phyloP scores from a whole-genome alignment of 192 early-diverging fungal species.

The Podila verticillata region DNA sequence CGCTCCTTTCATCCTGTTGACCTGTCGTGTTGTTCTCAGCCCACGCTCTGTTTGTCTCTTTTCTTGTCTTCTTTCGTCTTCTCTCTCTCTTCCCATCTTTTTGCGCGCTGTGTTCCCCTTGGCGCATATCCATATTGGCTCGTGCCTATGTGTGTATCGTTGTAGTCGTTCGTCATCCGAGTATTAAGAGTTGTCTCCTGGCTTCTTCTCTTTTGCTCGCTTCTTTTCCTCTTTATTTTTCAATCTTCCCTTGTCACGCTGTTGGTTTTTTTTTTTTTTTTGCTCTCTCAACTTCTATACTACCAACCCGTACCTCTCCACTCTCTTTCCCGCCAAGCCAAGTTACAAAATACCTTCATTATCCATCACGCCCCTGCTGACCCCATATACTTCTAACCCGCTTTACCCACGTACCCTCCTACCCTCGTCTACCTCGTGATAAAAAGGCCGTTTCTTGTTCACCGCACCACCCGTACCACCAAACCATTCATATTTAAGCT shows the following conservation, averaged over 20 bases:
- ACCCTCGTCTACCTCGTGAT: too few species aligned
- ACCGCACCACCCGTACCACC: too few species aligned
- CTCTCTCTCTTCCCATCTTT: too few species aligned
- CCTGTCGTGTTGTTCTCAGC: not conserved
- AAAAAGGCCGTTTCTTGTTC: too few species aligned
- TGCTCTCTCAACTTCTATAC: not conserved
- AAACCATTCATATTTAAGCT: too few species aligned
- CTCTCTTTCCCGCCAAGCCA: not conserved
- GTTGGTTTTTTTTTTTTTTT: conserved; percentile 1
- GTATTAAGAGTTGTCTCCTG: too few species aligned
- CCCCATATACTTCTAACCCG: not conserved
- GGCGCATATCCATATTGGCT: too few species aligned
- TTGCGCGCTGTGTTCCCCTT: too few species aligned
- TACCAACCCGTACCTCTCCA: not conserved
- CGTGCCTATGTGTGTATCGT: too few species aligned
- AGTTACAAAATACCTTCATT: not conserved
- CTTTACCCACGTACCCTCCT: too few species aligned
- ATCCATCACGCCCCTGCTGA: not conserved
- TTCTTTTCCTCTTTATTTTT: conserved; percentile 6
- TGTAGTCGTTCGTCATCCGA: too few species aligned
- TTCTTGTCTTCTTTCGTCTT: not conserved
- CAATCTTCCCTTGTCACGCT: not conserved
- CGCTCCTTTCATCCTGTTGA: not conserved
- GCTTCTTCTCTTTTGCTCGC: not conserved
- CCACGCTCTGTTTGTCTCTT: not conserved